These are phyloP conservation scores for Tolypocladium endophyticum DNA, from an alignment of 2,329 filamentous ascomycete species.

Conservation along the genomic window DNA sequence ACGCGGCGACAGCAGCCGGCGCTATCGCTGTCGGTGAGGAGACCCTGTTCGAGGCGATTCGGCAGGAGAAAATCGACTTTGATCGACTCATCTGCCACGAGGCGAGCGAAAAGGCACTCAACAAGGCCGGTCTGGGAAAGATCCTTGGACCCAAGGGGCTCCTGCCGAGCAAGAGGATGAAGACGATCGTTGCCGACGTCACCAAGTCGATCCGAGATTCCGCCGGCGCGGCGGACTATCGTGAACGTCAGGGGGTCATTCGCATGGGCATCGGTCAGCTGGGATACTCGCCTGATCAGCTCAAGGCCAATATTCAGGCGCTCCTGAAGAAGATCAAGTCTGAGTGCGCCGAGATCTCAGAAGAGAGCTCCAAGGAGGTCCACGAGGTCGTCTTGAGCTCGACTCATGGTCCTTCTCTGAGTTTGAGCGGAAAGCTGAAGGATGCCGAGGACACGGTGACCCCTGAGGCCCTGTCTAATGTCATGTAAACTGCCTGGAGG, in stretches of 20 bases:
- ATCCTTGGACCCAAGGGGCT: conserved; percentile 80
- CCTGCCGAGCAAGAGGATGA: conserved; percentile 84
- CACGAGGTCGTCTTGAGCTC: conserved; percentile 70
- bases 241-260: conserved; percentile 75
- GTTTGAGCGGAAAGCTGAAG: conserved; percentile 69
- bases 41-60: conserved; percentile 69
- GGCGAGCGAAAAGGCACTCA: conserved; percentile 65
- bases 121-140: conserved; percentile 69
- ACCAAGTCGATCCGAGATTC: conserved; percentile 66
- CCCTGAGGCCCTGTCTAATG: conserved; percentile 38
- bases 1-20: conserved; percentile 66
- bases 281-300: conserved; percentile 75
- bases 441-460: conserved; percentile 47
- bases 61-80: conserved; percentile 68
- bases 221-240: conserved; percentile 75
- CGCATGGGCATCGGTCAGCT: conserved; percentile 86
- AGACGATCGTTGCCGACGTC: conserved; percentile 79
- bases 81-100: conserved; percentile 82
- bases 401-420: conserved; percentile 78
- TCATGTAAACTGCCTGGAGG: conserved; percentile 33
- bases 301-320: conserved; percentile 73
- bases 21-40: conserved; percentile 80
- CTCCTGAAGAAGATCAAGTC: conserved; percentile 69
- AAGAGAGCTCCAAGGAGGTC: conserved; percentile 31
- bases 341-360: conserved; percentile 63